phyloP scores from a whole-genome alignment of 2,329 filamentous ascomycete species.

The Pseudopyricularia cyperi region DNA sequence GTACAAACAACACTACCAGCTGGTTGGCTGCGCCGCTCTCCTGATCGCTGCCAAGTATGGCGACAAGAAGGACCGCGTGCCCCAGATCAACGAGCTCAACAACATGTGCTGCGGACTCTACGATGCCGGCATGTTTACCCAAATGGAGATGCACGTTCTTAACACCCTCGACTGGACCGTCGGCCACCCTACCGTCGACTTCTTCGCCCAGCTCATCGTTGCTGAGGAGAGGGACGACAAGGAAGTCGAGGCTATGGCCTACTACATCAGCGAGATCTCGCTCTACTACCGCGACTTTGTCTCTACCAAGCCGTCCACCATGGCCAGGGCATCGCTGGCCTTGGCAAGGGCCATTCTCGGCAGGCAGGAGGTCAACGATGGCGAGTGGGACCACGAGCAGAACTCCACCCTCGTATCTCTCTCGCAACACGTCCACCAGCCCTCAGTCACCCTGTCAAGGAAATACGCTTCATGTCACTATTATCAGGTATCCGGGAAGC shows the following conservation, averaged over 20 bases:
- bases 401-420: constrained; percentile 50
- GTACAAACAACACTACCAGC: constrained; percentile 97
- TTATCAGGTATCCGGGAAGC: constrained; percentile 39
- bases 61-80: constrained; percentile 97
- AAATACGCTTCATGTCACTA: constrained; percentile 44
- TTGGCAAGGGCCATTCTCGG: constrained; percentile 77
- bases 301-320: constrained; percentile 77
- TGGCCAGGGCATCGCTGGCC: constrained; percentile 77
- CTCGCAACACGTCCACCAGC: constrained; percentile 46
- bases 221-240: constrained; percentile 66
- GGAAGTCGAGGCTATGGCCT: constrained; percentile 87
- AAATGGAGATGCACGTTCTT: constrained; percentile 99
- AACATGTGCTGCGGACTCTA: constrained; percentile 99
- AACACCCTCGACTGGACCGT: constrained; percentile 95
- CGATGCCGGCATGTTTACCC: constrained; percentile 98
- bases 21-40: constrained; percentile 90
- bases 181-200: constrained; percentile 90
- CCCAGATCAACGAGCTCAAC: constrained; percentile 91
- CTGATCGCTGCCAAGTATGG: constrained; percentile 97
- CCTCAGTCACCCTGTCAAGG: constrained; percentile 42
- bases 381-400: constrained; percentile 65
- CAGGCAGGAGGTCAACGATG: constrained; percentile 61
- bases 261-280: constrained; percentile 89
- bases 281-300: constrained; percentile 97
- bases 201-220: constrained; percentile 79